Conservation (phyloP, 208 protist species). For the Strigomonas galati region DNA sequence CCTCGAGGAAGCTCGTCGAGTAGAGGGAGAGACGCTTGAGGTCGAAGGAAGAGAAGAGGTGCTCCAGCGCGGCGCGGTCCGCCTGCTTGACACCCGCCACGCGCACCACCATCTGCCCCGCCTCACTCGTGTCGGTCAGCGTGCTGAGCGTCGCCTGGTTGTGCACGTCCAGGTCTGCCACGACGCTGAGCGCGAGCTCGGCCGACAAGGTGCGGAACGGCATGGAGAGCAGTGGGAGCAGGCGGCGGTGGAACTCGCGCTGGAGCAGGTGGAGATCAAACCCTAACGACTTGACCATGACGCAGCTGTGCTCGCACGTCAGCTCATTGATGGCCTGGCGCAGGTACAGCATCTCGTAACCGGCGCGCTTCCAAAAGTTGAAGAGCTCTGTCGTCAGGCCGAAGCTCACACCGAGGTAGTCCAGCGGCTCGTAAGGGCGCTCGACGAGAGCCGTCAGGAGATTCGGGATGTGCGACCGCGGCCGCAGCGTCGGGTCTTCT, state of each 20-base stretch:
- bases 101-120: slow-evolving; percentile 28
- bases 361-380: slow-evolving; percentile 96
- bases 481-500: slow-evolving; percentile 7
- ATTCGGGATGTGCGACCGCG: slow-evolving; percentile 31
- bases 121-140: slow-evolving; percentile 24
- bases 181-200: slow-evolving; percentile 84
- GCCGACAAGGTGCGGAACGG: slow-evolving; percentile 88
- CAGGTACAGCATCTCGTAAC: slow-evolving; percentile 91
- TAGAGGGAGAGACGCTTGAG: slow-evolving; percentile 95
- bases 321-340: slow-evolving; percentile 94
- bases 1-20: slow-evolving; percentile 92
- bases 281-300: slow-evolving; percentile 95
- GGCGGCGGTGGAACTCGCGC: slow-evolving; percentile 91
- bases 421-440: slow-evolving; percentile 88
- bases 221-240: slow-evolving; percentile 90
- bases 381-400: slow-evolving; percentile 95
- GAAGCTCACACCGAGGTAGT: slow-evolving; percentile 98
- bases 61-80: slow-evolving; percentile 44
- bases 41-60: slow-evolving; percentile 83
- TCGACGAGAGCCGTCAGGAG: slow-evolving; percentile 87
- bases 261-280: slow-evolving; percentile 59
- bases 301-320: slow-evolving; percentile 99
- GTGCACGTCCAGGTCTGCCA: slow-evolving; percentile 54
- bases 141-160: slow-evolving; percentile 42
- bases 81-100: slow-evolving; percentile 65